These are phyloP conservation scores for Neurospora sp. DNA, from an alignment of 495 filamentous ascomycete species.

Conservation along the genomic window DNA sequence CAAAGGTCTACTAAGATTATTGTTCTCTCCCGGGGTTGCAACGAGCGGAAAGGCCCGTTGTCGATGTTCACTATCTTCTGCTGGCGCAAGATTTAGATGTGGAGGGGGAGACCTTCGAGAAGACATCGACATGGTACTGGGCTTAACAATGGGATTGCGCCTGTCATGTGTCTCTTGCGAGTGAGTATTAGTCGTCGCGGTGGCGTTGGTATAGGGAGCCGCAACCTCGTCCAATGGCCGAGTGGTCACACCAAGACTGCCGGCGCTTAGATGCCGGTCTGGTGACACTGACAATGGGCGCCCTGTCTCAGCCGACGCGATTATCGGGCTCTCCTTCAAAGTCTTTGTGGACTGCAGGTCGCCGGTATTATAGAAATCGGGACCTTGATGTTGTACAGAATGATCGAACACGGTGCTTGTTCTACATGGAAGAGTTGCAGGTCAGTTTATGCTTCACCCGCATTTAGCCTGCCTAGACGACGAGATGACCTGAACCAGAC, in stretches of 20 bases:
- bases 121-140: conserved; percentile 32
- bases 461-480: conserved; percentile 14
- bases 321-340: conserved; percentile 18
- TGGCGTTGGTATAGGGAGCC: neutral
- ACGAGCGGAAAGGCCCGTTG: neutral
- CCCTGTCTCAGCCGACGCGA: conserved; percentile 28
- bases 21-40: conserved; percentile 6
- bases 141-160: conserved; percentile 18
- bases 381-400: conserved; percentile 3
- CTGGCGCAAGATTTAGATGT: conserved; percentile 32
- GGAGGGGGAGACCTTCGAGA: conserved; percentile 38
- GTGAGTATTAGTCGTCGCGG: conserved; percentile 3
- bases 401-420: conserved; percentile 15
- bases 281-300: conserved; percentile 14
- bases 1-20: conserved; percentile 38
- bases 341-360: conserved; percentile 26
- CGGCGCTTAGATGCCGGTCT: conserved; percentile 28
- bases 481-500: neutral
- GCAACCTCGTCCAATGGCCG: conserved; percentile 19
- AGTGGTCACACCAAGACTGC: conserved; percentile 13
- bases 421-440: conserved; percentile 10
- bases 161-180: conserved; percentile 15
- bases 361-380: conserved; percentile 18
- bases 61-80: conserved; percentile 20
- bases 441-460: conserved; percentile 18